Percentiles rank a stretch among this genome's conserved stretches.
Evolutionary conservation across 768 basidiomycete species (phyloP).

Genomic region (Lentinula edodes): DNA sequence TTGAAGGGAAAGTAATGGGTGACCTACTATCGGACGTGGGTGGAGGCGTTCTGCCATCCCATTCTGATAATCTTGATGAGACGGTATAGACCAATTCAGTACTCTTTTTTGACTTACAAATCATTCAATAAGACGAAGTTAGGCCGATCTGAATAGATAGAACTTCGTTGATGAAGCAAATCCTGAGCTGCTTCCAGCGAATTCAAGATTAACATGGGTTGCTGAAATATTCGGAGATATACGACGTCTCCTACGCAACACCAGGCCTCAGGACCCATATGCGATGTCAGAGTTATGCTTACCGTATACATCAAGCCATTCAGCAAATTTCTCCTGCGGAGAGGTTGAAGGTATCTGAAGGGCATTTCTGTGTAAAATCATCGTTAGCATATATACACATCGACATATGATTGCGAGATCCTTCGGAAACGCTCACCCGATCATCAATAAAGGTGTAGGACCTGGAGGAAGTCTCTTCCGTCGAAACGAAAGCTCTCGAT

Average conservation of each 20-base stretch:
- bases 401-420: too few species aligned
- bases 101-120: conserved; percentile 27
- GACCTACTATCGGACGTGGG: conserved; percentile 42
- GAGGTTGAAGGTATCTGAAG: conserved; percentile 1
- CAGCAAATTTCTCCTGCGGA: neutral
- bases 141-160: conserved; percentile 51
- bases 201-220: conserved; percentile 46
- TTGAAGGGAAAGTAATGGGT: neutral
- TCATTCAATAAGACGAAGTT: conserved; percentile 43
- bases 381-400: neutral
- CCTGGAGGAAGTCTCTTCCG: conserved; percentile 1
- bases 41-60: conserved; percentile 44
- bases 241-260: conserved; percentile 35
- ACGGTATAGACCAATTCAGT: neutral
- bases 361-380: neutral
- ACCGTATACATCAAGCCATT: conserved; percentile 4
- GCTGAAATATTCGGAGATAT: conserved; percentile 34
- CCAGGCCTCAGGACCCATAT: too few species aligned
- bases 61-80: conserved; percentile 26
- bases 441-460: neutral
- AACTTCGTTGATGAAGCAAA: conserved; percentile 47
- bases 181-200: conserved; percentile 37
- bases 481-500: neutral
- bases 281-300: neutral
- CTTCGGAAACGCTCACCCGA: neutral